Conservation (phyloP, 441 rosid genomes). For the Hura crepitans region DNA sequence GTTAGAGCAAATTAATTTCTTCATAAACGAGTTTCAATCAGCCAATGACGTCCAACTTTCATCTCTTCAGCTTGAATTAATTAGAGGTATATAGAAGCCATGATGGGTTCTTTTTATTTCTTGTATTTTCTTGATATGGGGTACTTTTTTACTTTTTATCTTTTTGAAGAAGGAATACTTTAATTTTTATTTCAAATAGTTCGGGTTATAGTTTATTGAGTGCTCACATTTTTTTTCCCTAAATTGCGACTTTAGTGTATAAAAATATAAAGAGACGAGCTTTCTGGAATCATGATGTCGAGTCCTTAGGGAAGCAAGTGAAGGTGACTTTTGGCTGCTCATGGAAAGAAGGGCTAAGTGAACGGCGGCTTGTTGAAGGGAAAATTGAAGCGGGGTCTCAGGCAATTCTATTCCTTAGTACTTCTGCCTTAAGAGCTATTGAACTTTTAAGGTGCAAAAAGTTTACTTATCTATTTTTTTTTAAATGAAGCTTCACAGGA, state of each 20-base stretch:
- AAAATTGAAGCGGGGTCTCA: constrained; percentile 58
- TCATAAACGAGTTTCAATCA: constrained; percentile 51
- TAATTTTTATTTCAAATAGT: no score
- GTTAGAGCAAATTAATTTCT: constrained; percentile 53
- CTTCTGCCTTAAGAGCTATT: constrained; percentile 69
- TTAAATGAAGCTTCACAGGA: no score
- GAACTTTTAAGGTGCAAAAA: constrained; percentile 50
- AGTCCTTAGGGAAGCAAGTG: constrained; percentile 41
- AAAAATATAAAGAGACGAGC: constrained; percentile 43
- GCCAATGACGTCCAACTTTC: constrained; percentile 57
- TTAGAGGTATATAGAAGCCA: constrained; percentile 36
- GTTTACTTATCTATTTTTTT: neutral
- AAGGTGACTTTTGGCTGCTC: constrained; percentile 52
- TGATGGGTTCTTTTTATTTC: neutral
- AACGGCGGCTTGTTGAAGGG: constrained; percentile 46
- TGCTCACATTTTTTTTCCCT: no score
- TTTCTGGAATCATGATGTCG: constrained; percentile 48
- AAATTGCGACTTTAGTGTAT: no score
- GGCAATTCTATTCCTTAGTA: constrained; percentile 50
- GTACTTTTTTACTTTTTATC: no score
- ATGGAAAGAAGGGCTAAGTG: constrained; percentile 55
- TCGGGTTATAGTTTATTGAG: no score
- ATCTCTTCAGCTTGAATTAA: constrained; percentile 68
- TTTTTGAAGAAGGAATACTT: no score
- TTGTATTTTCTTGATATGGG: neutral